Base-by-base conservation (phyloP, 768 basidiomycete genomes). In the Arthromyces matolae region DNA sequence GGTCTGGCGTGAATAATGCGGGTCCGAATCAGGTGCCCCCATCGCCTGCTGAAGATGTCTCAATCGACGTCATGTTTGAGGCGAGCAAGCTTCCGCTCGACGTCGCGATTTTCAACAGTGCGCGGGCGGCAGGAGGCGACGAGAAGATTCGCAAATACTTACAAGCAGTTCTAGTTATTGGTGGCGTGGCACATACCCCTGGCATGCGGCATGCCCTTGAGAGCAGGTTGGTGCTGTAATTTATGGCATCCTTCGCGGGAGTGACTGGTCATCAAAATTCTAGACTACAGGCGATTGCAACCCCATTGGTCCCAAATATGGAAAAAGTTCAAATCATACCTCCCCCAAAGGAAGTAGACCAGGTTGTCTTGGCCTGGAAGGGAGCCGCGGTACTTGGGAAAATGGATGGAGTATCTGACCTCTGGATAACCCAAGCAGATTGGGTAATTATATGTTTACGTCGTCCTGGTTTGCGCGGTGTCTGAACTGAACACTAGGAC, bases 311-410 rank as follows among this genome's bases (percentile, higher is more conserved):
- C 13, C 77, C 79, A 13, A 84, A 83, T 60, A 90, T 93, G 82
- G 86, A 89, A 60, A 89, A 87, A 57, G 87, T 95, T 6, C 83
- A 86, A 54, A 89, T 96, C 49, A 88, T 98, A 37, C 90, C 93
- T n/a, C 87, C 93, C 2, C 93, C 94, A 1, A 88, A 93, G 63
- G 91, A 93, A 51, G 80, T 97, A 35, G 93, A 98, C 65, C 92
- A 91, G 5, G 79, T 83, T 20, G 83, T 92, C 29, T 77, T 98
- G 25, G 84, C 83, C 13, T 99, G 96, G 96, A 97, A 97, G 65
- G 96, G 96, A 8, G 92, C 86, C 5, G 81, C 86, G 7, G 91
- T 94, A 10, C 79, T 97, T 33, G 89, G 86, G 22, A 90, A 91
- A 67, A 87, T 98, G 80, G 96, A 99, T 42, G 82, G 84, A 3